A percentile compares a stretch with the other conserved stretches of the same genome.
phyloP scores from a whole-genome alignment of 1,139 yeast species.

The Pichia sp. region DNA sequence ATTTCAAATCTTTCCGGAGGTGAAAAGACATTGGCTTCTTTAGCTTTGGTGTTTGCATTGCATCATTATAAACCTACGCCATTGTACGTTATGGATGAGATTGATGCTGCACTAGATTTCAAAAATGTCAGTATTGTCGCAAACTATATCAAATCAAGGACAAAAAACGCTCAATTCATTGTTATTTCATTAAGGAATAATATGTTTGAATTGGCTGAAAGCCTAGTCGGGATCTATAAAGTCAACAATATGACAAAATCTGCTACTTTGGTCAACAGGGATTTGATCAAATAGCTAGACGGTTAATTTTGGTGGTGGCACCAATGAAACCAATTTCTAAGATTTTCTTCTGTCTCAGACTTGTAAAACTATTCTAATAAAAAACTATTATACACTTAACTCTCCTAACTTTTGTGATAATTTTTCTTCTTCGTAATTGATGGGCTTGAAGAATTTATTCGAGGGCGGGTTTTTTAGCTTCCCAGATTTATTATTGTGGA shows the following conservation, averaged over 20 bases:
- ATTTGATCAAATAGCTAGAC: conserved; percentile 27
- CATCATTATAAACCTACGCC: conserved; percentile 98
- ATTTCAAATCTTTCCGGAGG: conserved; percentile 96
- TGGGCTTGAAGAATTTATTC: conserved; percentile 19
- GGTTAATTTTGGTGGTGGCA: neutral
- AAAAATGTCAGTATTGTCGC: conserved; percentile 98
- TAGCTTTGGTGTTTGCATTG: conserved; percentile 93
- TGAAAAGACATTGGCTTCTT: conserved; percentile 90
- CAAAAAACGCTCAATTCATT: conserved; percentile 93
- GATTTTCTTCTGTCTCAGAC: neutral
- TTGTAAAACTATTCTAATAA: neutral
- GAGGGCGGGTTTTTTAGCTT: conserved; percentile 13
- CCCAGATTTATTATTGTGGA: neutral
- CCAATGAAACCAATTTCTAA: neutral
- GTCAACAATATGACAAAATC: conserved; percentile 87
- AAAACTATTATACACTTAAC: conserved; percentile 7
- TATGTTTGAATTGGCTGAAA: conserved; percentile 95
- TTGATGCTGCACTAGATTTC: conserved; percentile 97
- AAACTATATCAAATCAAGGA: conserved; percentile 89
- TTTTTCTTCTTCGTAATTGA: conserved; percentile 7
- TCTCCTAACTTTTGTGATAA: conserved; percentile 12
- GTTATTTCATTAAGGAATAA: conserved; percentile 93
- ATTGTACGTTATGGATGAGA: conserved; percentile 97
- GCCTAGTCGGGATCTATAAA: conserved; percentile 92
- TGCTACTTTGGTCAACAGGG: conserved; percentile 68